Percentiles rank a stretch among this genome's conserved stretches.
Evolutionary conservation across 2,329 filamentous ascomycete genomes (phyloP).

Genomic region (Torrubiella hemipterigena): DNA sequence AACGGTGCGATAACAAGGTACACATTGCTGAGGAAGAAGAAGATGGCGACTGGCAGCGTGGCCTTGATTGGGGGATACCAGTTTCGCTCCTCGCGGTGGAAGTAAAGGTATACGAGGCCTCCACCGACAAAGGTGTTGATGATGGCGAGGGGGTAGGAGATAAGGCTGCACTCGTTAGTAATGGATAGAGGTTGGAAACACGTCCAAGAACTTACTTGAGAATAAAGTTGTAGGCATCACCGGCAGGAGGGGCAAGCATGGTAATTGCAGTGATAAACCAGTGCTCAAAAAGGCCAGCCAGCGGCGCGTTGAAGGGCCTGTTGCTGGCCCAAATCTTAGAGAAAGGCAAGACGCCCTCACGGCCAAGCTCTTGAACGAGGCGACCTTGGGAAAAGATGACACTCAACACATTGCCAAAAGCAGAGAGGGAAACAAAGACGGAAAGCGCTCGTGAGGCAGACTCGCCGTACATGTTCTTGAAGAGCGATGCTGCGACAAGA

Average conservation of each 20-base stretch:
- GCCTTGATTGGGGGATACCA: slow-evolving; percentile 45
- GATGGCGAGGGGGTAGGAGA: slow-evolving; percentile 51
- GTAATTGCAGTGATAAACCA: slow-evolving; percentile 53
- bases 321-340: slow-evolving; percentile 52
- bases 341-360: slow-evolving; percentile 54
- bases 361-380: slow-evolving; percentile 52
- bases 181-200: no score
- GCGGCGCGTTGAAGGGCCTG: slow-evolving; percentile 49
- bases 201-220: slow-evolving; percentile 40
- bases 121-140: slow-evolving; percentile 42
- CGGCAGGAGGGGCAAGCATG: slow-evolving; percentile 54
- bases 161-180: slow-evolving; percentile 29
- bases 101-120: slow-evolving; percentile 41
- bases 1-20: slow-evolving; percentile 50
- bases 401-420: slow-evolving; percentile 54
- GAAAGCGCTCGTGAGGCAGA: slow-evolving; percentile 45
- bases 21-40: slow-evolving; percentile 50
- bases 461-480: slow-evolving; percentile 42
- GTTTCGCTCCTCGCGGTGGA: slow-evolving; percentile 30
- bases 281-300: slow-evolving; percentile 50
- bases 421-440: slow-evolving; percentile 56
- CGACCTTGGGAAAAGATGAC: slow-evolving; percentile 59
- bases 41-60: slow-evolving; percentile 38
- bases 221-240: slow-evolving; percentile 54
- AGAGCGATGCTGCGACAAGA: slow-evolving; percentile 41